phyloP scores from a whole-genome alignment of 2,329 filamentous ascomycete species.

The Fusarium graminum region DNA sequence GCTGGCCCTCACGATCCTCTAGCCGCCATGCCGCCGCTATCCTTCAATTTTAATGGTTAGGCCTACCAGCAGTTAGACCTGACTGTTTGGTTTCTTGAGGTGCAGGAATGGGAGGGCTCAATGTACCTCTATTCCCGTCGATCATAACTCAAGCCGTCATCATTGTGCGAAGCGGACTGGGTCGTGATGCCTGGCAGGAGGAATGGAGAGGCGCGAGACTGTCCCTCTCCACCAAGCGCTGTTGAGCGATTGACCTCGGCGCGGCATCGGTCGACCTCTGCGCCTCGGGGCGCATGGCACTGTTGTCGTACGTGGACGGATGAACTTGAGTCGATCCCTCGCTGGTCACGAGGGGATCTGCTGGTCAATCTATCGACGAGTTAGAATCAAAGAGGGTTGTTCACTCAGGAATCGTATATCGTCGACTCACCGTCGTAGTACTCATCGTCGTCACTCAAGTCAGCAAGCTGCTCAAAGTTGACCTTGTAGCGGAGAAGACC shows the following conservation, averaged over 20 bases:
- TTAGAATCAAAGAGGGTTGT: constrained; percentile 17
- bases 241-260: constrained; percentile 60
- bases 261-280: constrained; percentile 60
- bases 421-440: constrained; percentile 77
- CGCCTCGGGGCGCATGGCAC: constrained; percentile 57
- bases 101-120: constrained; percentile 20
- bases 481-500: constrained; percentile 99
- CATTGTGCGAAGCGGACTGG: constrained; percentile 77
- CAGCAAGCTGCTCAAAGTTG: constrained; percentile 99
- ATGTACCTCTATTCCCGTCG: constrained; percentile 51
- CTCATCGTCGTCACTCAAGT: constrained; percentile 93
- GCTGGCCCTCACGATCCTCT: constrained; percentile 40
- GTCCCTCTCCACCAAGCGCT: constrained; percentile 63
- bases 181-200: constrained; percentile 67
- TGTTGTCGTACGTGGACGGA: constrained; percentile 59
- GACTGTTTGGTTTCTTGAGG: constrained; percentile 34
- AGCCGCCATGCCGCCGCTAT: constrained; percentile 45
- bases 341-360: constrained; percentile 86
- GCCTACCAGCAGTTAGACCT: constrained; percentile 45
- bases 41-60: constrained; percentile 47
- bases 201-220: constrained; percentile 59
- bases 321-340: constrained; percentile 83
- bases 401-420: not conserved
- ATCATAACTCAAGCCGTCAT: constrained; percentile 70
- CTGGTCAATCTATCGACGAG: constrained; percentile 79